phyloP scores from a whole-genome alignment of 2,329 filamentous ascomycete species.

The Claviceps sorghi region DNA sequence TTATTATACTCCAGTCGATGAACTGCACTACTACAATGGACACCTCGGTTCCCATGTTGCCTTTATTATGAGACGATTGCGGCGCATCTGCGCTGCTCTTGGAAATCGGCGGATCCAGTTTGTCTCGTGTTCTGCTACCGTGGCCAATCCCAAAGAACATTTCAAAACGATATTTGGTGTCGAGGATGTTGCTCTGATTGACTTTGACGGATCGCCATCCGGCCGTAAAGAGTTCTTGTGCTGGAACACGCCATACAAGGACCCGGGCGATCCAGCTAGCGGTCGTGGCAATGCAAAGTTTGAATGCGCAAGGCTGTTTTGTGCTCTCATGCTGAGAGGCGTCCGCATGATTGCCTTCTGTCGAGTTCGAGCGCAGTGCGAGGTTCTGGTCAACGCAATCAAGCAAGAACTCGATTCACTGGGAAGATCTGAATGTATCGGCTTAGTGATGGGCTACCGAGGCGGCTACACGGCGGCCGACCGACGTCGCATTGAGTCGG shows the following conservation, averaged over 20 bases:
- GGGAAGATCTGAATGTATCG: slow-evolving; percentile 59
- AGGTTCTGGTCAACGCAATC: slow-evolving; percentile 66
- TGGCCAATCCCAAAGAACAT: slow-evolving; percentile 81
- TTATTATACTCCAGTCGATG: slow-evolving; percentile 40
- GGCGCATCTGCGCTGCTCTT: slow-evolving; percentile 76
- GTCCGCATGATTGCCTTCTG: slow-evolving; percentile 91
- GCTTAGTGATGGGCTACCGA: slow-evolving; percentile 84
- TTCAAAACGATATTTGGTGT: slow-evolving; percentile 92
- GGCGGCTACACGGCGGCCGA: slow-evolving; percentile 92
- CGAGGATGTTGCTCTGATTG: slow-evolving; percentile 63
- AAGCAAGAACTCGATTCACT: slow-evolving; percentile 61
- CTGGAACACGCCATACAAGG: slow-evolving; percentile 94
- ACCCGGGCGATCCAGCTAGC: slow-evolving; percentile 72
- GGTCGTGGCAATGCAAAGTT: slow-evolving; percentile 70
- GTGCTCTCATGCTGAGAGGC: slow-evolving; percentile 73
- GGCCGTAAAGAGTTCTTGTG: slow-evolving; percentile 86
- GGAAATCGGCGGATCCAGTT: slow-evolving; percentile 80
- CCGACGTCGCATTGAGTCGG: slow-evolving; percentile 70
- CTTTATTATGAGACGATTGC: slow-evolving; percentile 80
- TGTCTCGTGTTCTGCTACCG: slow-evolving; percentile 90
- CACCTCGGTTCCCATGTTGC: slow-evolving; percentile 88
- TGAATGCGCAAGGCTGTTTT: slow-evolving; percentile 84
- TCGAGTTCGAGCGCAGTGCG: slow-evolving; percentile 73
- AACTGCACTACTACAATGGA: slow-evolving; percentile 93
- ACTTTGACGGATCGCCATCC: slow-evolving; percentile 85